A percentile compares a stretch with the other conserved stretches of the same genome.
Conservation (phyloP, 2,329 filamentous ascomycete species). For the Penicillium sclerotigenum region DNA sequence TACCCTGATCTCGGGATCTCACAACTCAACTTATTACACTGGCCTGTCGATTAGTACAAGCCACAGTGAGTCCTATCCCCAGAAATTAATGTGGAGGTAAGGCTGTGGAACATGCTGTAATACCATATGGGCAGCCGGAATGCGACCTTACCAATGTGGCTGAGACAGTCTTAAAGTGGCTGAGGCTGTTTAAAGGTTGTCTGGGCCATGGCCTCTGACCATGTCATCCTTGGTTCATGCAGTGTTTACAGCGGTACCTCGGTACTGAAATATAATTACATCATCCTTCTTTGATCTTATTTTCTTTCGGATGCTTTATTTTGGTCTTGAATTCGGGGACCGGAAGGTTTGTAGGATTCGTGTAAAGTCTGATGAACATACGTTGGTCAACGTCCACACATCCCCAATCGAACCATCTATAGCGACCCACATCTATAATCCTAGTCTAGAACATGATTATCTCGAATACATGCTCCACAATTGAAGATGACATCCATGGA, state of each 20-base stretch:
- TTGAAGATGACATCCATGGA: too few species aligned
- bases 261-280: neutral
- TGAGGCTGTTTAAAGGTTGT: neutral
- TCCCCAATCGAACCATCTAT: neutral
- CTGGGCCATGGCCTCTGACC: neutral
- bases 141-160: neutral
- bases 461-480: neutral
- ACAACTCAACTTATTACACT: neutral
- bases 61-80: neutral
- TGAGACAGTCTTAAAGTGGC: conserved; percentile 1
- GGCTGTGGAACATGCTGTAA: neutral
- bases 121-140: neutral
- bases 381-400: neutral
- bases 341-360: too few species aligned
- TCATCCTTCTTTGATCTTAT: neutral
- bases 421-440: neutral
- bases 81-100: neutral
- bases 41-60: neutral
- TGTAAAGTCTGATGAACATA: neutral
- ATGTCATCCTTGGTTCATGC: neutral
- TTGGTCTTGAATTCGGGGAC: too few species aligned
- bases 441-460: neutral
- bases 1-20: neutral
- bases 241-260: neutral
- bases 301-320: neutral